Base-by-base conservation (phyloP, 768 basidiomycete species). In the Suillus plorans region DNA sequence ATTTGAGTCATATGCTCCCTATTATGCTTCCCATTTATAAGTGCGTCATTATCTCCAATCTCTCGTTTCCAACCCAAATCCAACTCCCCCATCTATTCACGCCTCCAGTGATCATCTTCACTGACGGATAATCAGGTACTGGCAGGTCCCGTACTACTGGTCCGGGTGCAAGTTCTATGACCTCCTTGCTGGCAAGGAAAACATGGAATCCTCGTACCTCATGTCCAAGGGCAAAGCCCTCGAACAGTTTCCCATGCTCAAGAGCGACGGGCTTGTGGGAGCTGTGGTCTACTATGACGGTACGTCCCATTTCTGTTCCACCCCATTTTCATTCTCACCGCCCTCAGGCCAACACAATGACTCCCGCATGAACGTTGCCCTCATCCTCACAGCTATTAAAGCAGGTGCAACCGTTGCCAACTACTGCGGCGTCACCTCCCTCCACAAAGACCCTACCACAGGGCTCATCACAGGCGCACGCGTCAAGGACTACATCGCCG, bases 1-100 rank as follows among this genome's bases (percentile, higher is more conserved):
- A 99, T 77, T 83, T 99, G 25, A 91, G 89, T 14, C 81, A 84
- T 66, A 95, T 96, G 90, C 84, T 99, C 41, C 97, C 97, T 2
- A 98, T 99, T 78, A 97, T 99, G 89, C 81, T 99, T 18, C 97
- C 97, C 7, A 86, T 99, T 58, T 98, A 99, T 85, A 97, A 94
- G 88, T 92, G 65, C 37, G 85, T 73, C 53, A 36, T 55, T 4
- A 13, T 47, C 49, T 34, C 31, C 5, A n/a, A 34, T 47, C 52
- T 34, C 37, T 7, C 5, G 4, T 60, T 60, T 20, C 16, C 31
- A 25, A 39, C 25, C 59, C 53, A n/a, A 20, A n/a, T 45, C 44
- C 9, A 3, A 53, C 18, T 14, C 13, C 31, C 7, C 61, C 62
- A 22, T 25, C 31, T 16, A 20, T 61, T 31, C 6, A 52, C 62